Percentiles rank a stretch among this genome's conserved stretches.
Evolutionary conservation across 805 yeast genomes (phyloP).

Genomic region (Ascoidea asiatica): DNA sequence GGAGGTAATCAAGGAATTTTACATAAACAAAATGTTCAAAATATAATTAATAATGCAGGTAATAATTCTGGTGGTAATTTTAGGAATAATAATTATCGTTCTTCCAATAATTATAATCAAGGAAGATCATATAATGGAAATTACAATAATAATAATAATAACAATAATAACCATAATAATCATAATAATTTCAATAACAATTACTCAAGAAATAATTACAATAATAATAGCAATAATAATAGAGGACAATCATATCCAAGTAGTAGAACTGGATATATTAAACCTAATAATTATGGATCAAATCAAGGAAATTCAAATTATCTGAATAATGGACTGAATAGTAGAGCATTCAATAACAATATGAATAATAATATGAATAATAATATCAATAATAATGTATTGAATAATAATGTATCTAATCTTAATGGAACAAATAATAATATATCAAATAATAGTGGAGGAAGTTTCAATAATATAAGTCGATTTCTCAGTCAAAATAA

Average conservation of each 20-base stretch:
- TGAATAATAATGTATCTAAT: no score
- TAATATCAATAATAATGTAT: no score
- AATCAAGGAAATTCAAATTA: no score
- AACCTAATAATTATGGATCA: no score
- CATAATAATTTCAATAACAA: background rate
- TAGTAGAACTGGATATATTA: slow-evolving; percentile 11
- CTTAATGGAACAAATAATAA: background rate
- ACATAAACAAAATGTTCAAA: background rate
- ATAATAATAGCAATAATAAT: slow-evolving; percentile 11
- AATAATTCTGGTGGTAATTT: slow-evolving; percentile 18
- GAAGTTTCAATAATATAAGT: background rate
- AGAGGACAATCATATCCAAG: slow-evolving; percentile 10
- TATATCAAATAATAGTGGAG: background rate
- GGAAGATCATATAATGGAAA: slow-evolving; percentile 2
- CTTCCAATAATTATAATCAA: slow-evolving; percentile 14
- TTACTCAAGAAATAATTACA: slow-evolving; percentile 12
- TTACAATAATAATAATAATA: slow-evolving; percentile 4
- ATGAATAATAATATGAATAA: no score
- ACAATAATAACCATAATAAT: slow-evolving; percentile 3
- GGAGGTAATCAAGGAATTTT: slow-evolving; percentile 1
- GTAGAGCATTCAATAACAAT: no score
- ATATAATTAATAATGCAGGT: background rate
- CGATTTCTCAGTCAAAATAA: background rate
- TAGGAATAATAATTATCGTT: slow-evolving; percentile 16
- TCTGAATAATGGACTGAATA: no score